Evolutionary conservation across 805 yeast genomes (phyloP).

Genomic region (Saccharomycopsis guyanensis): DNA sequence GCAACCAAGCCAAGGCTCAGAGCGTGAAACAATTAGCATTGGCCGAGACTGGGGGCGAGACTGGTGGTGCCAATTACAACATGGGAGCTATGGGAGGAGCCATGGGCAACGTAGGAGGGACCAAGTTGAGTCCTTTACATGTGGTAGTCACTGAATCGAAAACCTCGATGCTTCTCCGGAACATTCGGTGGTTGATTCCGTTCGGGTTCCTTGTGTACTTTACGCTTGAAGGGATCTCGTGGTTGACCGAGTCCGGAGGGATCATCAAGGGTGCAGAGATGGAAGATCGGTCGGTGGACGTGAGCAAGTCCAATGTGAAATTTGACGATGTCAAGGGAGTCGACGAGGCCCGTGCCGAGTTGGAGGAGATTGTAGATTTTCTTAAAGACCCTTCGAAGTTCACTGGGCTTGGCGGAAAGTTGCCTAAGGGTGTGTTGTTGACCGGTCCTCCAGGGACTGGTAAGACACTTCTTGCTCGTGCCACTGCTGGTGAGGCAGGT

Average conservation of each 20-base stretch:
- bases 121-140: constrained; percentile 79
- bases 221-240: constrained; percentile 68
- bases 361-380: constrained; percentile 97
- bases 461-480: constrained; percentile 91
- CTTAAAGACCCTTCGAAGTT: constrained; percentile 93
- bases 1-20: constrained; percentile 73
- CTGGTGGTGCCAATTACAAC: constrained; percentile 75
- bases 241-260: constrained; percentile 67
- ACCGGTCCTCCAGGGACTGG: constrained; percentile 99
- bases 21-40: constrained; percentile 30
- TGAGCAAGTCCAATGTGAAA: constrained; percentile 74
- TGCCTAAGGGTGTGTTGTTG: constrained; percentile 92
- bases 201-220: constrained; percentile 76
- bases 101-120: constrained; percentile 39
- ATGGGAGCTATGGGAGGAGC: constrained; percentile 75
- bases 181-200: constrained; percentile 85
- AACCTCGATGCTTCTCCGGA: constrained; percentile 66
- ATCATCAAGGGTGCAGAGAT: constrained; percentile 60
- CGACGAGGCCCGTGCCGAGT: constrained; percentile 96
- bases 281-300: constrained; percentile 74
- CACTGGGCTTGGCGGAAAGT: constrained; percentile 93
- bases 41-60: constrained; percentile 69
- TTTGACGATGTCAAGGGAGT: constrained; percentile 95
- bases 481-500: constrained; percentile 99
- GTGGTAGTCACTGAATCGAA: constrained; percentile 88